Percentiles rank a stretch among this genome's conserved stretches.
Evolutionary conservation across 129 eudicot genomes (phyloP).

Genomic region (Flaveria linearis): DNA sequence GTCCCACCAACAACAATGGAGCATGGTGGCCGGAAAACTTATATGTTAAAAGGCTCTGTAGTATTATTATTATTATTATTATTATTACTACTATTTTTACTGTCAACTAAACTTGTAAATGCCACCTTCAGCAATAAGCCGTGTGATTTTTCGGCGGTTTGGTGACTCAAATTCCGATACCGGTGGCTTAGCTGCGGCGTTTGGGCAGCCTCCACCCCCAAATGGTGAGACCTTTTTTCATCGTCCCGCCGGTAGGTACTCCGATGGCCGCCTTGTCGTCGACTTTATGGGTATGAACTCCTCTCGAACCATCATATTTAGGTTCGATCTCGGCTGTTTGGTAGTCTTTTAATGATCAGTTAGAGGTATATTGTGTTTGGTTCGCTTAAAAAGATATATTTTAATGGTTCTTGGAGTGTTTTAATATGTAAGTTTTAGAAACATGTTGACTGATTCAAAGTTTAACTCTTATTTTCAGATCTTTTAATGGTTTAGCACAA

Average conservation of each 20-base stretch:
- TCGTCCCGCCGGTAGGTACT: conserved; percentile 71
- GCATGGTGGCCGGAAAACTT: conserved; percentile 11
- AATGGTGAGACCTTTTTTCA: conserved; percentile 69
- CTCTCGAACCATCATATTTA: background rate
- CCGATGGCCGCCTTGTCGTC: conserved; percentile 71
- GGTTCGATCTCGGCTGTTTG: too few relatives aligned
- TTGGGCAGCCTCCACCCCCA: conserved; percentile 79
- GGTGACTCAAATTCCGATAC: conserved; percentile 98
- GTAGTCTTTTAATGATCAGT: too few relatives aligned
- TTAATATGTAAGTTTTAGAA: too few relatives aligned
- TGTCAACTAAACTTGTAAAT: conserved; percentile 5
- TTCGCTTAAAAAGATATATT: too few relatives aligned
- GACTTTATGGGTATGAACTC: conserved; percentile 69
- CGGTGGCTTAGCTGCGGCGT: conserved; percentile 89
- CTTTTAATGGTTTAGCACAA: too few relatives aligned
- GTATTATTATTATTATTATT: background rate
- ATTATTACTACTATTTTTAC: background rate
- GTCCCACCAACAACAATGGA: conserved; percentile 21
- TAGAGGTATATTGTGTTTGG: too few relatives aligned
- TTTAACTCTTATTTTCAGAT: too few relatives aligned
- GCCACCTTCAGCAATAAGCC: background rate
- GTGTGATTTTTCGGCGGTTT: conserved; percentile 74
- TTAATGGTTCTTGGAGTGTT: too few relatives aligned
- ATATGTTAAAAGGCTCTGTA: background rate
- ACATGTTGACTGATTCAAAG: too few relatives aligned